These are phyloP conservation scores for Fraxinus paxiana DNA, from an alignment of 305 asterid genomes.

Conservation along the genomic window DNA sequence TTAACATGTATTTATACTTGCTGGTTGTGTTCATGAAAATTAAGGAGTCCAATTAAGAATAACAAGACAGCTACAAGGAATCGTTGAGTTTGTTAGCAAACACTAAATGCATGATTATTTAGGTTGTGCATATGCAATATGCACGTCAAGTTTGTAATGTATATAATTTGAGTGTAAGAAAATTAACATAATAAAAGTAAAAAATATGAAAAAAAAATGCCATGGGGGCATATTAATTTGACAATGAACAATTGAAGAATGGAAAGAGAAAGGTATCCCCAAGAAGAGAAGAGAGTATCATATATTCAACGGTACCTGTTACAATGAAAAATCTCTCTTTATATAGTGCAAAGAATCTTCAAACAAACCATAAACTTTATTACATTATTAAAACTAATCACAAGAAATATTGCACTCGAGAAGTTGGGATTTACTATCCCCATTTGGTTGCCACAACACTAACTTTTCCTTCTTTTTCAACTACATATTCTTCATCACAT, in stretches of 20 bases:
- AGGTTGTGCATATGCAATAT: not conserved
- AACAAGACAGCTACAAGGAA: constrained; percentile 8
- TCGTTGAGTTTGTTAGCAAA: constrained; percentile 21
- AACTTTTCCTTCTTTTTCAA: no score
- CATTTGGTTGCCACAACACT: not conserved
- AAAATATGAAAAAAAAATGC: not conserved
- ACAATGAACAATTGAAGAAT: not conserved
- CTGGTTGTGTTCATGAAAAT: not conserved
- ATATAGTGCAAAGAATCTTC: not conserved
- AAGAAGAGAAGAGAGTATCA: not conserved
- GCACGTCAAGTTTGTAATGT: not conserved
- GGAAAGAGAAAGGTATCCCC: not conserved
- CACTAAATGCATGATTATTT: constrained; percentile 11
- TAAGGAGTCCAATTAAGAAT: not conserved
- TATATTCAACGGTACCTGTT: not conserved
- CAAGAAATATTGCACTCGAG: not conserved
- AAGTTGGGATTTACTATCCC: not conserved
- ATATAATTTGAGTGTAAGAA: not conserved
- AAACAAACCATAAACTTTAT: not conserved
- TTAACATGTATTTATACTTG: no score
- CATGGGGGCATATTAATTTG: not conserved
- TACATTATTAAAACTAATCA: not conserved
- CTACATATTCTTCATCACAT: no score
- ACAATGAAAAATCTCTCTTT: not conserved
- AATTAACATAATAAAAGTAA: not conserved